Conservation (phyloP, 768 basidiomycete species). For the Panellus pusillus region DNA sequence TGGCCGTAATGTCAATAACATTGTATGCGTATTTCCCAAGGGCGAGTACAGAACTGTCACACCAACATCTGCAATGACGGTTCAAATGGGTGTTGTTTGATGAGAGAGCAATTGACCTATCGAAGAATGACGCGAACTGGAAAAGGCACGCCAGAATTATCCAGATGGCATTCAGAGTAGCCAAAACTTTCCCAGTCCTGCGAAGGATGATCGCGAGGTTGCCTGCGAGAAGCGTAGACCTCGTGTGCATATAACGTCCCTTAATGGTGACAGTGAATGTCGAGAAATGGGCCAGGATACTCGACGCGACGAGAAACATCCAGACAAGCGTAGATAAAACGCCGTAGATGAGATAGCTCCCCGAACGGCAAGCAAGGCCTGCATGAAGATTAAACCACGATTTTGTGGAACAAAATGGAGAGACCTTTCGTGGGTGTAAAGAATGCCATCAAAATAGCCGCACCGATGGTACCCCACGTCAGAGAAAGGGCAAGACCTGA, state of each 20-base stretch:
- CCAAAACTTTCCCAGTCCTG: slow-evolving; percentile 24
- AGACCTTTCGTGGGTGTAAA: slow-evolving; percentile 24
- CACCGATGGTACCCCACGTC: slow-evolving; percentile 26
- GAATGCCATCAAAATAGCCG: slow-evolving; percentile 23
- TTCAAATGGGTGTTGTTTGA: too few relatives aligned
- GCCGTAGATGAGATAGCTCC: slow-evolving; percentile 32
- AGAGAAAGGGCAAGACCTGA: slow-evolving; percentile 18
- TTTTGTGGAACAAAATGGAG: background rate
- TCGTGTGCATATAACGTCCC: slow-evolving; percentile 17
- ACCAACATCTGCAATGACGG: slow-evolving; percentile 21
- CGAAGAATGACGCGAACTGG: slow-evolving; percentile 27
- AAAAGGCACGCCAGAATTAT: slow-evolving; percentile 28
- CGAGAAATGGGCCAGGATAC: slow-evolving; percentile 27
- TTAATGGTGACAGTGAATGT: slow-evolving; percentile 16
- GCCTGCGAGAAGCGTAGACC: slow-evolving; percentile 31
- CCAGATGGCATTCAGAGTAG: slow-evolving; percentile 26
- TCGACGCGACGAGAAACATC: slow-evolving; percentile 30
- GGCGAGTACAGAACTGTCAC: slow-evolving; percentile 26
- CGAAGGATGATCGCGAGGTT: slow-evolving; percentile 21
- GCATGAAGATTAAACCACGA: background rate
- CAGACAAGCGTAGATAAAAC: slow-evolving; percentile 33
- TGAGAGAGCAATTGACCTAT: slow-evolving; percentile 1
- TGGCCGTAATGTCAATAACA: slow-evolving; percentile 20
- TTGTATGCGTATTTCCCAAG: slow-evolving; percentile 23
- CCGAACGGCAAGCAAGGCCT: slow-evolving; percentile 37